Evolutionary conservation across 2,329 filamentous ascomycete genomes (phyloP).

Genomic region (Beauveria asiatica): DNA sequence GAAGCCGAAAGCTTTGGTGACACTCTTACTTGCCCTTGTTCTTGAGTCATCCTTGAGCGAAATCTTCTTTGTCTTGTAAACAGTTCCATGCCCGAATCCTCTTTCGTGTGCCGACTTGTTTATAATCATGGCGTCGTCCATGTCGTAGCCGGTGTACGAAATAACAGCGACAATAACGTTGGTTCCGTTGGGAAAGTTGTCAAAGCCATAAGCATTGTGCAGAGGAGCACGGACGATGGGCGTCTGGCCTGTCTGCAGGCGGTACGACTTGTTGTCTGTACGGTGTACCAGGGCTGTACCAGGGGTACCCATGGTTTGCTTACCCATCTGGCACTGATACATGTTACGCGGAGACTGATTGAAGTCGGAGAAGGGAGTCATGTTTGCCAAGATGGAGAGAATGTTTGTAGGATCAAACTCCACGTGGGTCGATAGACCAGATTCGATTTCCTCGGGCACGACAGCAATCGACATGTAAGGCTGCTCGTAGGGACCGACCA

Average conservation of each 20-base stretch:
- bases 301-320: conserved; percentile 97
- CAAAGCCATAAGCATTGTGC: conserved; percentile 92
- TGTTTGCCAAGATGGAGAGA: conserved; percentile 92
- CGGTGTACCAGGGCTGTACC: conserved; percentile 76
- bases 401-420: conserved; percentile 95
- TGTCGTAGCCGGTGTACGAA: conserved; percentile 97
- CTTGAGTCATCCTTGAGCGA: conserved; percentile 72
- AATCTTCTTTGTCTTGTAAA: conserved; percentile 96
- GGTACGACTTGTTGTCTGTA: conserved; percentile 96
- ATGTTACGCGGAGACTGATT: conserved; percentile 98
- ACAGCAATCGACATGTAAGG: conserved; percentile 98
- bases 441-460: conserved; percentile 75
- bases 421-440: conserved; percentile 87
- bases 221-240: conserved; percentile 86
- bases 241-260: conserved; percentile 90
- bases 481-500: conserved; percentile 88
- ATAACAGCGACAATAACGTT: conserved; percentile 97
- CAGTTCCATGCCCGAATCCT: conserved; percentile 89
- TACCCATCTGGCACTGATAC: conserved; percentile 99
- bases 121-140: conserved; percentile 99
- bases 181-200: conserved; percentile 95
- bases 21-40: conserved; percentile 55
- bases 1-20: conserved; percentile 84
- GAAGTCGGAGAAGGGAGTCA: conserved; percentile 98
- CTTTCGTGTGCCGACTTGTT: conserved; percentile 96